Evolutionary conservation across 2,329 filamentous ascomycete genomes (phyloP).

Genomic region (Tolypocladium inflatum): DNA sequence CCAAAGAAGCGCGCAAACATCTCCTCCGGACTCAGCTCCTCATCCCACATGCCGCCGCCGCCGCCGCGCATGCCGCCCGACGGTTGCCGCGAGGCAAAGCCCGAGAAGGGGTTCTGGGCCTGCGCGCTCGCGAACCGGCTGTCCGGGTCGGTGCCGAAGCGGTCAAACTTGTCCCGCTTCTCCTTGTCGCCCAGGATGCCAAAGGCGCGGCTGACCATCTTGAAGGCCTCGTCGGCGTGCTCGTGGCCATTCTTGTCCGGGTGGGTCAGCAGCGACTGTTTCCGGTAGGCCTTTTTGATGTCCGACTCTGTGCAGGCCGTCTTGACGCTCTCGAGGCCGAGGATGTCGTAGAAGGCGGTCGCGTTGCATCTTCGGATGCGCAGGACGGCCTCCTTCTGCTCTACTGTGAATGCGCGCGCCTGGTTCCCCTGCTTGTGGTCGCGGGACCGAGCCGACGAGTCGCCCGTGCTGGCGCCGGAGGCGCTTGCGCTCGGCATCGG

Average conservation of each 20-base stretch:
- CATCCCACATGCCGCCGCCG: constrained; percentile 63
- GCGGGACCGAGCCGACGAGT: constrained; percentile 36
- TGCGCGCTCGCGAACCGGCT: constrained; percentile 65
- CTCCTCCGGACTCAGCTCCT: constrained; percentile 92
- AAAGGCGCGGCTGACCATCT: constrained; percentile 92
- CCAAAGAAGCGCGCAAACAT: constrained; percentile 97
- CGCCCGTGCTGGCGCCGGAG: constrained; percentile 43
- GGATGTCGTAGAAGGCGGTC: constrained; percentile 93
- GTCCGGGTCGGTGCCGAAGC: constrained; percentile 86
- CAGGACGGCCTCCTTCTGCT: constrained; percentile 86
- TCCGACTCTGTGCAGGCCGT: constrained; percentile 65
- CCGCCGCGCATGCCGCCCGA: constrained; percentile 34
- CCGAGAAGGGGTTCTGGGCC: constrained; percentile 52
- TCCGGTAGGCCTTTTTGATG: constrained; percentile 97
- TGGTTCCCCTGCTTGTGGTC: constrained; percentile 70
- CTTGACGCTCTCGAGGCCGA: constrained; percentile 59
- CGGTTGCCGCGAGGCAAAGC: constrained; percentile 40
- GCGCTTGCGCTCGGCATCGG: constrained; percentile 38
- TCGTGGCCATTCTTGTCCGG: constrained; percentile 98
- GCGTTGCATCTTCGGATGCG: constrained; percentile 75
- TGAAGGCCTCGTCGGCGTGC: constrained; percentile 94
- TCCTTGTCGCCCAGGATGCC: constrained; percentile 87
- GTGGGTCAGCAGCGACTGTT: constrained; percentile 87
- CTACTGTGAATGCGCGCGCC: constrained; percentile 69
- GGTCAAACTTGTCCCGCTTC: constrained; percentile 75